Evolutionary conservation across 1,284 basidiomycete genomes (phyloP), one percentile per base, ranked within the genome.

Genomic region (Sporisorium reilianum): DNA sequence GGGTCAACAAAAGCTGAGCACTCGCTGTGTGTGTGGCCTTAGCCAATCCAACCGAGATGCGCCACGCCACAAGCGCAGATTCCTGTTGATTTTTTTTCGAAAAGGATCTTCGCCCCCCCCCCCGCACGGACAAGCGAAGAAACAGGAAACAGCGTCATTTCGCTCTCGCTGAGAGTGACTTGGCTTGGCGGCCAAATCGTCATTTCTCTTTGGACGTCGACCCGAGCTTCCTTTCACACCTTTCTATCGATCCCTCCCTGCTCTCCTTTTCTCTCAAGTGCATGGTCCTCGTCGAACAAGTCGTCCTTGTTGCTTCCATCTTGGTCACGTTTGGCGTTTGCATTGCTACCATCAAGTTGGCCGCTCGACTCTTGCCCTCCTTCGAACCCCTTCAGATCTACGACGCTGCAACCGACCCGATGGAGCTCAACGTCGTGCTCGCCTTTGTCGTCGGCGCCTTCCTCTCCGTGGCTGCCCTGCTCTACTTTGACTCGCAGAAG

Each of bases 381-480:
- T 61, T 76, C 25, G 65, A 74, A 58, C 67, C 64, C 32, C 56
- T 83, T 57, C 52, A 50, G 38, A 76, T 74, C 52, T 61, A 76
- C 66, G 77, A 77, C 64, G 48, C 49, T 7, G 81, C 80, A 40
- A 78, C 80, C 34, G 51, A 71, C 44, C 67, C 80, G 64, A 82
- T 79, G 78, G 82, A 83, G 65, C 56, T 77, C 54, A 75, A 77
- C 57, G 74, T 79, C 23, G 64, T 81, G 23, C 52, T 78, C 46
- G 73, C 82, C 28, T 81, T 83, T 56, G 38, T 79, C 40, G 71
- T 80, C 44, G 83, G 82, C 54, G 58, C 82, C 26, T 38, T 75
- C 30, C 56, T 71, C 59, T 72, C 72, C 23, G 64, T 79, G 26
- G 58, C 26, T 42, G 73, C 74, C 18, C 67, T 83, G 49, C 54